Evolutionary conservation across 495 filamentous ascomycete genomes (phyloP).

Genomic region (Penicillium lividum): DNA sequence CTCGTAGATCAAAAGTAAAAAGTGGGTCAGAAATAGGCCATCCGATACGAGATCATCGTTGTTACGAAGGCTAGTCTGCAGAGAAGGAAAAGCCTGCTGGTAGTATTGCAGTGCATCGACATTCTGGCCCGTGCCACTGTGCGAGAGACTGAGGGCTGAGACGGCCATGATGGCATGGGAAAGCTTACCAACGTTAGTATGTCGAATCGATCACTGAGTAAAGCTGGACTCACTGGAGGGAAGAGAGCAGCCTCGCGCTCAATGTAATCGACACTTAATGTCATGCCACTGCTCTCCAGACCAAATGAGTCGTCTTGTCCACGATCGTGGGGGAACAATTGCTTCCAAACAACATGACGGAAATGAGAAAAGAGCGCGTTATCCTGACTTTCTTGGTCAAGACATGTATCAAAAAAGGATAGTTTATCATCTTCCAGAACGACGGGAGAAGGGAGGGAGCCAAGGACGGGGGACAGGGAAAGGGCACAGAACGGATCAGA

Average conservation of each 20-base stretch:
- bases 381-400: conserved; percentile 34
- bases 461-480: conserved; percentile 26
- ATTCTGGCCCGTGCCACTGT: conserved; percentile 44
- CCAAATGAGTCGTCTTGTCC: conserved; percentile 25
- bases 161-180: conserved; percentile 63
- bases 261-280: conserved; percentile 45
- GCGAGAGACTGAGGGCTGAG: conserved; percentile 55
- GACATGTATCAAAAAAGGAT: conserved; percentile 17
- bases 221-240: conserved; percentile 41
- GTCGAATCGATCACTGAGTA: not conserved
- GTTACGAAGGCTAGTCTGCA: conserved; percentile 47
- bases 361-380: conserved; percentile 45
- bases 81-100: conserved; percentile 52
- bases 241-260: conserved; percentile 51
- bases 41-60: conserved; percentile 56
- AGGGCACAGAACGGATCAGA: conserved; percentile 31
- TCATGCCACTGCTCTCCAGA: conserved; percentile 29
- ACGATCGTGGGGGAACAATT: conserved; percentile 35
- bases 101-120: conserved; percentile 58
- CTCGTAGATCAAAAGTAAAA: conserved; percentile 62
- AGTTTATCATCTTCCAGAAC: conserved; percentile 20
- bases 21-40: conserved; percentile 59
- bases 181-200: conserved; percentile 42
- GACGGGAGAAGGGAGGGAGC: conserved; percentile 21
- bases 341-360: conserved; percentile 43